Percentiles rank a stretch among this genome's conserved stretches.
These are phyloP conservation scores for Geotrichum cucujoidarum DNA, from an alignment of 1,139 yeast species.

Conservation along the genomic window DNA sequence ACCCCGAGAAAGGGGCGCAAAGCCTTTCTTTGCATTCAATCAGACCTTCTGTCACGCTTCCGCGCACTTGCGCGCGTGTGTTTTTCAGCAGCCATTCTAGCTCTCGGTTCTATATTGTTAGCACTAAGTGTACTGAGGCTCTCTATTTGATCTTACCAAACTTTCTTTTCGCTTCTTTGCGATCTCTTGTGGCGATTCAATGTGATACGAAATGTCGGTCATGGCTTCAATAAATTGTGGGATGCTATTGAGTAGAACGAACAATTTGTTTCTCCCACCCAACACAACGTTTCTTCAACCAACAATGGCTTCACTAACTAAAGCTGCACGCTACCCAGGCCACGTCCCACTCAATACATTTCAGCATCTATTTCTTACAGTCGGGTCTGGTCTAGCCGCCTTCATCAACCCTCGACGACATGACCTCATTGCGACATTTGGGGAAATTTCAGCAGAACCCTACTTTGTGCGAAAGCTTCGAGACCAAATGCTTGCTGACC, in stretches of 20 bases:
- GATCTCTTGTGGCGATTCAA: constrained; percentile 6
- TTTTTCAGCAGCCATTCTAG: constrained; percentile 33
- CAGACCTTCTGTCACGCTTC: constrained; percentile 29
- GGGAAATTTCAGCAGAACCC: constrained; percentile 83
- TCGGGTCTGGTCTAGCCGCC: constrained; percentile 80
- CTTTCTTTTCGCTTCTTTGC: constrained; percentile 12
- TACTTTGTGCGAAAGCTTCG: constrained; percentile 59
- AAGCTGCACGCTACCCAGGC: constrained; percentile 50
- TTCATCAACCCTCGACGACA: constrained; percentile 68
- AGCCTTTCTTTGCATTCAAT: constrained; percentile 31
- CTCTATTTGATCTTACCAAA: too few species aligned
- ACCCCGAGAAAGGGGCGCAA: constrained; percentile 28
- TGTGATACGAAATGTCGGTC: constrained; percentile 10
- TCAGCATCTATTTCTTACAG: constrained; percentile 62
- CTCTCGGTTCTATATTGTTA: constrained; percentile 22
- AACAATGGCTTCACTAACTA: background rate
- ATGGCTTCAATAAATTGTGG: background rate
- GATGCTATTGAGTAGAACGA: background rate
- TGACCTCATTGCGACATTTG: constrained; percentile 84
- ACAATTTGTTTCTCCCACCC: background rate
- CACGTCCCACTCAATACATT: constrained; percentile 68
- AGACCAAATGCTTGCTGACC: constrained; percentile 67
- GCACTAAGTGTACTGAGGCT: background rate
- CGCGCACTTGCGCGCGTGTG: constrained; percentile 25
- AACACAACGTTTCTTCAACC: background rate